Conservation (phyloP, 345 rosid species). For the Tarenaya hassleriana region DNA sequence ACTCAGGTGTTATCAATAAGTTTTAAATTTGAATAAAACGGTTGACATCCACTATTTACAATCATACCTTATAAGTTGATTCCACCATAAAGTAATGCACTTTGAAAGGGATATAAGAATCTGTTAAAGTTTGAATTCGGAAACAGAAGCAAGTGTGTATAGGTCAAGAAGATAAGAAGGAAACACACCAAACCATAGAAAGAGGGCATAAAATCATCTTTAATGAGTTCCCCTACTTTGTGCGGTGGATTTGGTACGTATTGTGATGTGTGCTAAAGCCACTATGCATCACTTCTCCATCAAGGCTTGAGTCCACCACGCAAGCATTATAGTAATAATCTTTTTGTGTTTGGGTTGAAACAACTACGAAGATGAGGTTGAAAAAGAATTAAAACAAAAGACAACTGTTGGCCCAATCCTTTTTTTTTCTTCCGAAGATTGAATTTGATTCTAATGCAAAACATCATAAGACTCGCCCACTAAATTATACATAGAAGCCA, state of each 20-base stretch:
- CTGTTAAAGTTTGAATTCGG: not conserved
- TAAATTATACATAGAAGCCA: constrained; percentile 19
- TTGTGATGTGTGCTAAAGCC: constrained; percentile 21
- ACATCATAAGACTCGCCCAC: constrained; percentile 21
- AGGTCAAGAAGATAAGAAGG: constrained; percentile 3
- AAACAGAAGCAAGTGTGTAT: not conserved
- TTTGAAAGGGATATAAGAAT: not conserved
- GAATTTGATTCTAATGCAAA: constrained; percentile 9
- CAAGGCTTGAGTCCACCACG: constrained; percentile 19
- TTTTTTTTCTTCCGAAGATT: not conserved
- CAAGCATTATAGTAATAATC: constrained; percentile 15
- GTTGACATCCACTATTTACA: too few species aligned
- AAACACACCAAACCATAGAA: not conserved
- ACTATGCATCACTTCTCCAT: constrained; percentile 1
- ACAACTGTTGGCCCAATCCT: constrained; percentile 14
- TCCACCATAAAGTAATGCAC: not conserved
- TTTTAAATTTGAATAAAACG: too few species aligned
- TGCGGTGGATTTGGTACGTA: not conserved
- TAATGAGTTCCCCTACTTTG: not conserved
- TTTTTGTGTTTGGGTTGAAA: constrained; percentile 17
- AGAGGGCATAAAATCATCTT: not conserved
- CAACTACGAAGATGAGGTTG: constrained; percentile 18
- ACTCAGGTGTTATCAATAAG: too few species aligned
- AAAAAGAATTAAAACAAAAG: constrained; percentile 22
- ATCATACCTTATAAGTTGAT: too few species aligned